phyloP scores from a whole-genome alignment of 805 yeast species.

The Kuraishia ogatae region DNA sequence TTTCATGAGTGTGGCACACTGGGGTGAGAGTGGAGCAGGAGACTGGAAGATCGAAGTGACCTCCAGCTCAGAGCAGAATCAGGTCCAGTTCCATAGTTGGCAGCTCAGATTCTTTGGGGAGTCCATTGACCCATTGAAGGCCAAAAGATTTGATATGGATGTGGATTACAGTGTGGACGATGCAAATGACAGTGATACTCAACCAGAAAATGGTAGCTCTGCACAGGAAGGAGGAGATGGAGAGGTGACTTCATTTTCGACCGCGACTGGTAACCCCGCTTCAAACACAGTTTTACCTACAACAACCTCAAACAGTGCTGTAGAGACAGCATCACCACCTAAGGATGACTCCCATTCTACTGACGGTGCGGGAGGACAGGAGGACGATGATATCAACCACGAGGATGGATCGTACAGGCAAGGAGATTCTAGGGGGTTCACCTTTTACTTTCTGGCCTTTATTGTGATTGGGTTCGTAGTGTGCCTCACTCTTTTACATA shows the following conservation, averaged over 20 bases:
- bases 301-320: constrained; percentile 5
- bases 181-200: constrained; percentile 17
- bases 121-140: constrained; percentile 53
- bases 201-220: constrained; percentile 2
- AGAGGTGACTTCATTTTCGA: constrained; percentile 1
- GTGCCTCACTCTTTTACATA: constrained; percentile 33
- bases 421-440: constrained; percentile 32
- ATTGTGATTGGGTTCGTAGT: constrained; percentile 50
- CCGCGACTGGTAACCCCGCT: constrained; percentile 6
- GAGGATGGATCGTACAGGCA: constrained; percentile 22
- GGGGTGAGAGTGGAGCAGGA: constrained; percentile 84
- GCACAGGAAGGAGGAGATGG: constrained; percentile 2
- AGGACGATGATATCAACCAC: constrained; percentile 6
- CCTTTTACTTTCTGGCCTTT: constrained; percentile 53
- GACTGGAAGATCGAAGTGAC: constrained; percentile 69
- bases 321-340: constrained; percentile 8
- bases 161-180: constrained; percentile 31
- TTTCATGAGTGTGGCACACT: constrained; percentile 95
- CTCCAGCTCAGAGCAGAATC: constrained; percentile 29
- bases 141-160: constrained; percentile 43
- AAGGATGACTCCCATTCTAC: constrained; percentile 7
- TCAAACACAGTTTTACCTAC: constrained; percentile 4
- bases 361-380: constrained; percentile 11
- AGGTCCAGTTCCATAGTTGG: constrained; percentile 53
- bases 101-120: constrained; percentile 79